Conservation (phyloP, 1,139 yeast genomes). For the Candida sp. region DNA sequence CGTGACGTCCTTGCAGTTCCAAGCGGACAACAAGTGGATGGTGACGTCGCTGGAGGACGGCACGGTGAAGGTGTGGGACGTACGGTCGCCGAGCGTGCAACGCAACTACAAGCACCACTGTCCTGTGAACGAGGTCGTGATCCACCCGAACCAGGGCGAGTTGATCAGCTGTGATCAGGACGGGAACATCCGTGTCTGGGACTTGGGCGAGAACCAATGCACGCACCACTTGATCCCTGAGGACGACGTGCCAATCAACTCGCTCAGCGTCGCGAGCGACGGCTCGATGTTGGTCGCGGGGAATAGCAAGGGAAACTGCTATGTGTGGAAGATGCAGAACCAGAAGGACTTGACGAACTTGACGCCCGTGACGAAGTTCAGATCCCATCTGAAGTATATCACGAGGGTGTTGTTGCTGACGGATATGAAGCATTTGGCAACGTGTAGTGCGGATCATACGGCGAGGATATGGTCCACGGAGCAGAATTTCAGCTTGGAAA, state of each 20-base stretch:
- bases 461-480: constrained; percentile 95
- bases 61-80: constrained; percentile 98
- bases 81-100: constrained; percentile 89
- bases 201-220: constrained; percentile 92
- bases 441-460: constrained; percentile 97
- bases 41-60: constrained; percentile 97
- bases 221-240: constrained; percentile 95
- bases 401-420: constrained; percentile 89
- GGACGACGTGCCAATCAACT: constrained; percentile 89
- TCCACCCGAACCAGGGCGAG: constrained; percentile 99
- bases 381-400: constrained; percentile 89
- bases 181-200: constrained; percentile 98
- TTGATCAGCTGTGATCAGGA: constrained; percentile 93
- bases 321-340: constrained; percentile 95
- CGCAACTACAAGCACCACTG: constrained; percentile 88
- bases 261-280: constrained; percentile 90
- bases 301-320: constrained; percentile 92
- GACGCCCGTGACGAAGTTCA: constrained; percentile 87
- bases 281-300: constrained; percentile 98
- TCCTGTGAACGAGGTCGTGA: constrained; percentile 96
- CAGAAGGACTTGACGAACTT: constrained; percentile 79
- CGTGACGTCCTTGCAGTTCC: constrained; percentile 92
- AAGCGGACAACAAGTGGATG: constrained; percentile 97
- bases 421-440: constrained; percentile 94
- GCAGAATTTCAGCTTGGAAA: constrained; percentile 78